A percentile compares a stretch with the other conserved stretches of the same genome.
Evolutionary conservation across 176 grass and related monocot species (phyloP).

Genomic region (Aegilops tauschii): DNA sequence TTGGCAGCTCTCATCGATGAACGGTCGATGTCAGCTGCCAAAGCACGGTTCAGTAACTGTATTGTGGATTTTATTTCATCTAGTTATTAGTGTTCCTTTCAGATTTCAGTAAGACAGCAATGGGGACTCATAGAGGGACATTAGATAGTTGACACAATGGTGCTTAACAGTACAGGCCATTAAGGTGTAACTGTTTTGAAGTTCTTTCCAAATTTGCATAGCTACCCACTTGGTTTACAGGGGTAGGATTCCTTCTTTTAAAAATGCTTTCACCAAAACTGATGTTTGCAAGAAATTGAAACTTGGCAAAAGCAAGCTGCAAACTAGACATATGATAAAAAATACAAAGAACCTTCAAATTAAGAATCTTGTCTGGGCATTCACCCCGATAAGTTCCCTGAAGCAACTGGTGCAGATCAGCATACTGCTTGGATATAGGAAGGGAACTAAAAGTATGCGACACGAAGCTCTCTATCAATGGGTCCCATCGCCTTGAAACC

Average conservation of each 20-base stretch:
- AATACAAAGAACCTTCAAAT: conserved; percentile 42
- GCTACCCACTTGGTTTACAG: background rate
- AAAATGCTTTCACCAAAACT: background rate
- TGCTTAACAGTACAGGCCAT: background rate
- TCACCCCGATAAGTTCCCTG: conserved; percentile 31
- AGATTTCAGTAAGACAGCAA: background rate
- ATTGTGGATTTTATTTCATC: background rate
- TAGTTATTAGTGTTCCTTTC: background rate
- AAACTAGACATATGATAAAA: conserved; percentile 7
- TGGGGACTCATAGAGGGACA: background rate
- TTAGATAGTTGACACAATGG: conserved; percentile 6
- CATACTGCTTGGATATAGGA: conserved; percentile 74
- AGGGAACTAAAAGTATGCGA: conserved; percentile 55
- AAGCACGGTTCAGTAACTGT: background rate
- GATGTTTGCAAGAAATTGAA: background rate
- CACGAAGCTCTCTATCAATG: conserved; percentile 52
- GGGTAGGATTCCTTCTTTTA: background rate
- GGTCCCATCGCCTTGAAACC: conserved; percentile 53
- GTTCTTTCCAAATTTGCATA: background rate
- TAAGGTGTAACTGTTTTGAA: conserved; percentile 11
- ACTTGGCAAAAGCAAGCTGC: conserved; percentile 1
- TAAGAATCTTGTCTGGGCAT: conserved; percentile 24
- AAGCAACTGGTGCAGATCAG: conserved; percentile 54
- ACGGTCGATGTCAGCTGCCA: conserved; percentile 1
- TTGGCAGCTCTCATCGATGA: background rate